These are phyloP conservation scores for Salix suchowensis DNA, from an alignment of 345 rosid genomes.

Conservation along the genomic window DNA sequence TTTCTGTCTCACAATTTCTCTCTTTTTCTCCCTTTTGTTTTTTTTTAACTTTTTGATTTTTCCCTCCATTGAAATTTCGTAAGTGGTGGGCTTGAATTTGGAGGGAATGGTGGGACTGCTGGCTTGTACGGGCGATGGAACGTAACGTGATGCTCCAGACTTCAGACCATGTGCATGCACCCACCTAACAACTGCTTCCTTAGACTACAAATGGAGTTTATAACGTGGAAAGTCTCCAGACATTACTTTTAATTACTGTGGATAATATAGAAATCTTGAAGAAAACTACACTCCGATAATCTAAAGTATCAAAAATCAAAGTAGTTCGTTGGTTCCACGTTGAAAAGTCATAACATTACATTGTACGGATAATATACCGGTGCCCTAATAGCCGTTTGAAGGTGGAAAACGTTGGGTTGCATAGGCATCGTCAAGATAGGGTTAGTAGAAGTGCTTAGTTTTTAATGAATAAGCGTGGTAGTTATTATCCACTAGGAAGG, in stretches of 20 bases:
- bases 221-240: not conserved
- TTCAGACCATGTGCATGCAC: not conserved
- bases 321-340: not conserved
- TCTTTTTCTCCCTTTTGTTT: not conserved
- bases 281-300: not conserved
- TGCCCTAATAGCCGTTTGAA: not conserved
- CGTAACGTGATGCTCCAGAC: not conserved
- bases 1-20: not conserved
- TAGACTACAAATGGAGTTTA: not conserved
- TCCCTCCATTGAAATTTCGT: not conserved
- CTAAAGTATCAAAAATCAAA: not conserved
- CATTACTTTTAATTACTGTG: not conserved
- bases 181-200: not conserved
- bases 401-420: not conserved
- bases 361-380: no score
- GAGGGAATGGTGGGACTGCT: slow-evolving; percentile 7
- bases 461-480: not conserved
- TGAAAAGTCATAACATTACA: not conserved
- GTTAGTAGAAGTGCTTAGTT: not conserved
- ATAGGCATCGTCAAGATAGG: not conserved
- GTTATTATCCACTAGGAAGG: not conserved
- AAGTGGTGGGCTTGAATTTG: not conserved
- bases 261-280: not conserved
- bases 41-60: not conserved
- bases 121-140: not conserved